These are phyloP conservation scores for Candida khao-thaluensis DNA, from an alignment of 805 yeast species.

Conservation along the genomic window DNA sequence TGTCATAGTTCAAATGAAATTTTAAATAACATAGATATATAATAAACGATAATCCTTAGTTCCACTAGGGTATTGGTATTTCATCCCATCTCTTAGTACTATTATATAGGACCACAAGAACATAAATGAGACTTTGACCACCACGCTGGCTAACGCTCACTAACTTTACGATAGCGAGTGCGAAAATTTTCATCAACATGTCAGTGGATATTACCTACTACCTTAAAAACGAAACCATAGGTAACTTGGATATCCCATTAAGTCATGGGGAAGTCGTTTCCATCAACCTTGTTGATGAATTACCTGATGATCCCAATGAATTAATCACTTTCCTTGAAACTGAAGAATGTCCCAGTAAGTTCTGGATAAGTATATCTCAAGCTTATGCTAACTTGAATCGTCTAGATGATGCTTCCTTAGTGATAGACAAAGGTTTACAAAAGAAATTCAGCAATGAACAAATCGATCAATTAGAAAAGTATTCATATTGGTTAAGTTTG, in stretches of 20 bases:
- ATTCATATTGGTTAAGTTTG: constrained; percentile 60
- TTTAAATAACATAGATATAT: constrained; percentile 6
- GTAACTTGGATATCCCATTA: constrained; percentile 65
- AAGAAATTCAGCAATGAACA: constrained; percentile 12
- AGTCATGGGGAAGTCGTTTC: constrained; percentile 79
- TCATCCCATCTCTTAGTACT: no score
- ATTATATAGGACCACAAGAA: no score
- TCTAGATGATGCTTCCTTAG: constrained; percentile 59
- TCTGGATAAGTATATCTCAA: constrained; percentile 81
- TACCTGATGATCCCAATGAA: constrained; percentile 89
- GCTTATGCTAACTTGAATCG: constrained; percentile 70
- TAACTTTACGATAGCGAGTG: not conserved
- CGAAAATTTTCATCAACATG: constrained; percentile 10
- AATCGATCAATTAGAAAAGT: constrained; percentile 6
- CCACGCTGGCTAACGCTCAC: no score
- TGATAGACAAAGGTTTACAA: constrained; percentile 55
- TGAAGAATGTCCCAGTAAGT: constrained; percentile 71
- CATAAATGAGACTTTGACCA: not conserved
- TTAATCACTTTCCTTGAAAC: constrained; percentile 73
- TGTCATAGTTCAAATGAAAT: constrained; percentile 13
- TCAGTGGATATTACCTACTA: constrained; percentile 31
- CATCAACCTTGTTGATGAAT: constrained; percentile 73
- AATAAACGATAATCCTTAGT: no score
- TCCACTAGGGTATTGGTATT: not conserved
- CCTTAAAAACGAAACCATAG: constrained; percentile 28